Evolutionary conservation across 2,329 filamentous ascomycete species (phyloP).

Genomic region (Ophiobolus disseminans): DNA sequence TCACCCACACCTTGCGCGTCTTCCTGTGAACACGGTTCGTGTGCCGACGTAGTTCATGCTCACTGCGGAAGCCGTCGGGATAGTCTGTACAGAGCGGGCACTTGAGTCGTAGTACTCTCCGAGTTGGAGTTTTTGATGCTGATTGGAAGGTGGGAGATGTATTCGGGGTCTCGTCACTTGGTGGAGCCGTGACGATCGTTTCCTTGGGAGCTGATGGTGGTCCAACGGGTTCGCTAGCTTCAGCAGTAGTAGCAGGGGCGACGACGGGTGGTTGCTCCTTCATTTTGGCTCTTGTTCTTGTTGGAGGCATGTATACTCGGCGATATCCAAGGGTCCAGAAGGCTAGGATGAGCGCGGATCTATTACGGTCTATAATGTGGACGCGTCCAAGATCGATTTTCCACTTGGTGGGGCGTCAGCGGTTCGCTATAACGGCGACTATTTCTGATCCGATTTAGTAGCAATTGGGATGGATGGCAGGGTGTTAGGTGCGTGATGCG

Average conservation of each 20-base stretch:
- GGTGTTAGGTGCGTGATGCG: slow-evolving; percentile 27
- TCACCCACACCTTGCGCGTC: slow-evolving; percentile 68
- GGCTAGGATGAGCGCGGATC: slow-evolving; percentile 18
- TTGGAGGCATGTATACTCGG: slow-evolving; percentile 41
- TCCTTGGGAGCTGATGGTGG: slow-evolving; percentile 35
- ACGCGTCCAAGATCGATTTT: slow-evolving; percentile 28
- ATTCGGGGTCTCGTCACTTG: slow-evolving; percentile 32
- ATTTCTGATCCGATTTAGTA: slow-evolving; percentile 28
- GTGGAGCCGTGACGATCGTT: slow-evolving; percentile 38
- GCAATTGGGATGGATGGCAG: slow-evolving; percentile 22
- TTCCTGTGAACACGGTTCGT: slow-evolving; percentile 70
- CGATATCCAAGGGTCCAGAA: slow-evolving; percentile 14
- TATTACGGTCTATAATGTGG: slow-evolving; percentile 16
- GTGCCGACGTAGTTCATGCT: slow-evolving; percentile 71
- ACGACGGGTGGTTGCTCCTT: slow-evolving; percentile 36
- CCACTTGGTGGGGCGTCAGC: slow-evolving; percentile 40
- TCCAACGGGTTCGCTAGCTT: slow-evolving; percentile 33
- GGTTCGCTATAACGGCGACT: slow-evolving; percentile 35
- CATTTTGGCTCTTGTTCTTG: slow-evolving; percentile 45
- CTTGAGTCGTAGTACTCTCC: slow-evolving; percentile 45
- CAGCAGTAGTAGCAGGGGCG: slow-evolving; percentile 28
- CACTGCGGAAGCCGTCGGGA: slow-evolving; percentile 81
- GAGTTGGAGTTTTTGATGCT: slow-evolving; percentile 38
- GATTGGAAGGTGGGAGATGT: slow-evolving; percentile 43
- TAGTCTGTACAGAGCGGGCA: slow-evolving; percentile 75